Evolutionary conservation across 164 flowering plant genomes (phyloP), one percentile per base, ranked within the genome.

Genomic region (Macadamia tetraphylla): DNA sequence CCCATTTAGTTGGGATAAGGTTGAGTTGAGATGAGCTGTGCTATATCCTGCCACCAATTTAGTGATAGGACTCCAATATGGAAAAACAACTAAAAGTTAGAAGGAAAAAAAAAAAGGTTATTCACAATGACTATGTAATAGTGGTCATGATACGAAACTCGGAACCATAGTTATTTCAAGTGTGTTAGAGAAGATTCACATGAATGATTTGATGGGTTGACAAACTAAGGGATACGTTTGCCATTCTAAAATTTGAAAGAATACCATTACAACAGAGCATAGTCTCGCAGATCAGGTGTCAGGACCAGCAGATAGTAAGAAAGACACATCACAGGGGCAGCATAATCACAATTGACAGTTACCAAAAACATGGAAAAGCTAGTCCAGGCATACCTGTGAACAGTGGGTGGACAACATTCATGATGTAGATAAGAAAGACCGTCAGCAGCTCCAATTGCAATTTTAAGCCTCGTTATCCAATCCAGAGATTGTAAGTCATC

Each of bases 381-480:
- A 56, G 70, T 29, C 13, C 6, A 49, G 60, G 43, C 32, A 42
- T 93, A 91, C 97, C 97, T 90, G 87, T 94, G 98, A 58, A 94
- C 94, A 53, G 90, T 74, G 15, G 97, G 87, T 8, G 96, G 96
- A 52, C 66, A 79, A 64, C 97, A 92, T 70, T 94, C 98, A 71
- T 94, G 95, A 78, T 94, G 98, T 31, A 94, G 80, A 79, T 85
- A 84, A 52, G 84, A 78, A 32, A 94, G 80, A 55, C 90, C 96
- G 79, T 94, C 98, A 1, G 98, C 97, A 59, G 92, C 88, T 77
- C 97, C 98, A 40, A 71, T 82, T 35, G 98, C 98, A 75, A 94
- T 90, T 76, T 94, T 94, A 63, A 94, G 74, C 76, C 98, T 86
- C 11, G 94, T 94, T 75, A 94, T 94, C 98, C 98, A 94, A 80